Percentiles rank a stretch among this genome's conserved stretches.
phyloP scores from a whole-genome alignment of 176 grass and related monocot species.

The Luzula sylvatica region DNA sequence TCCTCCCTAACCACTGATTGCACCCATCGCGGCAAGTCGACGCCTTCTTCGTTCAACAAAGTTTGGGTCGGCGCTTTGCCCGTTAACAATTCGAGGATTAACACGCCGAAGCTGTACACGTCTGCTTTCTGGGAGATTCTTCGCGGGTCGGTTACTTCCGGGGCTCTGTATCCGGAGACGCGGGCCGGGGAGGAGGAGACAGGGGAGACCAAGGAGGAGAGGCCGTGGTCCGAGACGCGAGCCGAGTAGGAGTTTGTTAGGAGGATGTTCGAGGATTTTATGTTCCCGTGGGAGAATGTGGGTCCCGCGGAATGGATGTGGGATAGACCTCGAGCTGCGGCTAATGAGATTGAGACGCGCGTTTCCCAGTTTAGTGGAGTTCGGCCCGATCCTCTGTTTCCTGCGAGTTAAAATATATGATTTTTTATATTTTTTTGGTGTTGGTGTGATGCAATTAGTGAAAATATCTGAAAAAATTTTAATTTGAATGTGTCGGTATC shows the following conservation, averaged over 20 bases:
- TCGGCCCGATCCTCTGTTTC: slow-evolving; percentile 70
- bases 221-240: slow-evolving; percentile 90
- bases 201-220: slow-evolving; percentile 60
- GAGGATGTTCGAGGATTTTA: slow-evolving; percentile 97
- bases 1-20: slow-evolving; percentile 85
- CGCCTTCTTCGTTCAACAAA: slow-evolving; percentile 81
- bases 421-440: no score
- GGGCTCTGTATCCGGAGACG: slow-evolving; percentile 80
- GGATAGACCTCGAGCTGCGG: slow-evolving; percentile 49
- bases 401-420: slow-evolving; percentile 34
- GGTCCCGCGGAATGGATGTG: slow-evolving; percentile 69
- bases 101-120: slow-evolving; percentile 47
- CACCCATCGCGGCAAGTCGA: slow-evolving; percentile 92
- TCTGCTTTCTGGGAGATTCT: slow-evolving; percentile 54
- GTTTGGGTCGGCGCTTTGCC: slow-evolving; percentile 90
- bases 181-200: slow-evolving; percentile 33
- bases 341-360: slow-evolving; percentile 50
- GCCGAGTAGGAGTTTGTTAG: slow-evolving; percentile 63
- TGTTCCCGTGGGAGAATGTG: slow-evolving; percentile 85
- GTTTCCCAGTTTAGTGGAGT: slow-evolving; percentile 90
- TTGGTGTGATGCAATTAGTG: no score
- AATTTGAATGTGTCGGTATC: no score
- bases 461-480: neutral
- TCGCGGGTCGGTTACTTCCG: slow-evolving; percentile 83
- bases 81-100: slow-evolving; percentile 83